These are phyloP conservation scores for Amniculicola lignicola DNA, from an alignment of 495 filamentous ascomycete genomes.

Conservation along the genomic window DNA sequence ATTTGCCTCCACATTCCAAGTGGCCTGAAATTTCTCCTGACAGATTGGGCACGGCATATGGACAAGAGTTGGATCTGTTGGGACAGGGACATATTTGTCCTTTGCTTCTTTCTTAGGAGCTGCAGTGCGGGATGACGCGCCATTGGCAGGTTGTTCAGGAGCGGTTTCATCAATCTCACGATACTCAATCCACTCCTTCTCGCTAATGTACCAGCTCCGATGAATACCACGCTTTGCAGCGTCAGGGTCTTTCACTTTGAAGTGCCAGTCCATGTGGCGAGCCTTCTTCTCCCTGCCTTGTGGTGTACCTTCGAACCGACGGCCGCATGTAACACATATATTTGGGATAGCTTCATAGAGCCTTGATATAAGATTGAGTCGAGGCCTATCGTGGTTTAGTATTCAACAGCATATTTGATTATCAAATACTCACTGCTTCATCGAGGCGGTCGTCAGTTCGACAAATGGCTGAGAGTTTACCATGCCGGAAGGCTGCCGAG, in stretches of 20 bases:
- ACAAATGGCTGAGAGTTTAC: constrained; percentile 48
- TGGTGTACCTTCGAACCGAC: constrained; percentile 73
- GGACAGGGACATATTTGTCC: constrained; percentile 75
- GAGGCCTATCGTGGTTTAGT: constrained; percentile 57
- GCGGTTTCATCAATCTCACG: constrained; percentile 68
- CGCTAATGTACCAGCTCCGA: constrained; percentile 89
- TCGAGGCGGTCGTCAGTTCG: constrained; percentile 65
- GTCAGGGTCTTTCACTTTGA: constrained; percentile 85
- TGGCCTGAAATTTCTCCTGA: constrained; percentile 85
- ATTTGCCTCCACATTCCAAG: constrained; percentile 85
- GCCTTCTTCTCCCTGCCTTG: constrained; percentile 80
- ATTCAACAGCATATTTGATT: constrained; percentile 20
- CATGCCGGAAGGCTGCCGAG: constrained; percentile 11
- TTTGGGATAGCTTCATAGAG: constrained; percentile 78
- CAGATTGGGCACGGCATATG: constrained; percentile 85
- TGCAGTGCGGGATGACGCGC: constrained; percentile 17
- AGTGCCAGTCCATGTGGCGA: constrained; percentile 97
- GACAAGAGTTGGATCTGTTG: constrained; percentile 66
- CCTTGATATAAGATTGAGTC: constrained; percentile 64
- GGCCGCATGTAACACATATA: constrained; percentile 85
- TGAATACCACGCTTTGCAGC: constrained; percentile 76
- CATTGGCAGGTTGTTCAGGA: constrained; percentile 46
- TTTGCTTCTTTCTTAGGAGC: constrained; percentile 58
- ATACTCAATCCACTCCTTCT: constrained; percentile 88
- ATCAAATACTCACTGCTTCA: constrained; percentile 59